These are phyloP conservation scores for Lactifluus echinatus DNA, from an alignment of 768 basidiomycete species.

Conservation along the genomic window DNA sequence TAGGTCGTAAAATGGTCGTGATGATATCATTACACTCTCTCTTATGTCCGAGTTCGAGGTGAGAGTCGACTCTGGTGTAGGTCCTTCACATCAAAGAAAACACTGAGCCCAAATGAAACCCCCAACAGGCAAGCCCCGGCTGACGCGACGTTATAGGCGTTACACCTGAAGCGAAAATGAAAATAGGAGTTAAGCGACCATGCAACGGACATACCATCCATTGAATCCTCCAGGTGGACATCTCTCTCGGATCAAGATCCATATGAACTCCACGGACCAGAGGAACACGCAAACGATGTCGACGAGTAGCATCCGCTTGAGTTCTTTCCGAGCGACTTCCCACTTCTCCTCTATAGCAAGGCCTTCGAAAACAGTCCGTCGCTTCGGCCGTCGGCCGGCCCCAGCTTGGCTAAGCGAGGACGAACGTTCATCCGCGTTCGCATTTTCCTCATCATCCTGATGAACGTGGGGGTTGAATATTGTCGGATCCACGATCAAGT, in stretches of 20 bases:
- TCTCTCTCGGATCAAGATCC: conserved; percentile 49
- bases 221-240: conserved; percentile 55
- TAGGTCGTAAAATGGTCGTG: neutral
- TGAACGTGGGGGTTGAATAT: conserved; percentile 36
- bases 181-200: conserved; percentile 3
- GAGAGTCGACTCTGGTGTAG: conserved; percentile 49
- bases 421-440: conserved; percentile 30
- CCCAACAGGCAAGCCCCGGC: conserved; percentile 53
- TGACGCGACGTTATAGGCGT: conserved; percentile 58
- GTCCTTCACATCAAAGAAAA: conserved; percentile 63
- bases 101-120: conserved; percentile 45
- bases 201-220: conserved; percentile 44
- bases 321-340: conserved; percentile 44
- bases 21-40: conserved; percentile 5
- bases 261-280: conserved; percentile 54
- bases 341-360: conserved; percentile 58
- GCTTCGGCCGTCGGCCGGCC: conserved; percentile 32
- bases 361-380: conserved; percentile 47
- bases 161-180: conserved; percentile 42
- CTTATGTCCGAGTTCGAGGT: conserved; percentile 52
- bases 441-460: conserved; percentile 29
- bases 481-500: conserved; percentile 61
- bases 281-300: conserved; percentile 41
- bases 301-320: conserved; percentile 43
- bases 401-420: conserved; percentile 26